Conservation (phyloP, 2,329 filamentous ascomycete genomes). For the Sordariomycetes sp. region DNA sequence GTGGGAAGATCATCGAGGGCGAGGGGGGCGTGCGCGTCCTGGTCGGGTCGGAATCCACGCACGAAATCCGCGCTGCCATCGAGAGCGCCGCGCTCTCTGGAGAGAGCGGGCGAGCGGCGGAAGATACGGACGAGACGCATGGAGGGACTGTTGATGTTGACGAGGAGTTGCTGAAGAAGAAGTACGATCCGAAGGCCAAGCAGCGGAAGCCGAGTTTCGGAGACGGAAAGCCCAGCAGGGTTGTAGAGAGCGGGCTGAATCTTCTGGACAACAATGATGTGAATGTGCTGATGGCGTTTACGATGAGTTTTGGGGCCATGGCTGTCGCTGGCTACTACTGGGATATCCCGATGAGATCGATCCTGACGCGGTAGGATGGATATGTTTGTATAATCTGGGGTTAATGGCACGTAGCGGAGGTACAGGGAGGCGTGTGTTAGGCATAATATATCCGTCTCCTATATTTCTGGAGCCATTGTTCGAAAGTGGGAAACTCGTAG, state of each 20-base stretch:
- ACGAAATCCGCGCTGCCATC: neutral
- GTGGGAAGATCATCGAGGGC: slow-evolving; percentile 82
- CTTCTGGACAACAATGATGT: slow-evolving; percentile 91
- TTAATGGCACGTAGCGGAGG: neutral
- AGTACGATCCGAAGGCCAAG: slow-evolving; percentile 35
- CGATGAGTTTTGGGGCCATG: slow-evolving; percentile 73
- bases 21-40: slow-evolving; percentile 54
- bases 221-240: slow-evolving; percentile 43
- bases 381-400: neutral
- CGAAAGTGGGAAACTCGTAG: neutral
- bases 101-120: slow-evolving; percentile 28
- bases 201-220: slow-evolving; percentile 38
- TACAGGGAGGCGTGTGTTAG: neutral
- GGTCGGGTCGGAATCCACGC: neutral
- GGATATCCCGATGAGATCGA: slow-evolving; percentile 34
- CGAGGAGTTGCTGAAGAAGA: slow-evolving; percentile 20
- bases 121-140: slow-evolving; percentile 15
- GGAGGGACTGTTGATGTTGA: slow-evolving; percentile 6
- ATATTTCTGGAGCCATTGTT: neutral
- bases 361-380: slow-evolving; percentile 14
- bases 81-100: slow-evolving; percentile 25
- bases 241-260: slow-evolving; percentile 54
- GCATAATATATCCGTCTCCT: neutral
- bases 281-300: slow-evolving; percentile 79
- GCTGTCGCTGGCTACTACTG: slow-evolving; percentile 46